Percentiles rank a stretch among this genome's conserved stretches.
phyloP scores from a whole-genome alignment of 371 early-diverging fungal genomes.

The Apophysomyces trapeziformis region DNA sequence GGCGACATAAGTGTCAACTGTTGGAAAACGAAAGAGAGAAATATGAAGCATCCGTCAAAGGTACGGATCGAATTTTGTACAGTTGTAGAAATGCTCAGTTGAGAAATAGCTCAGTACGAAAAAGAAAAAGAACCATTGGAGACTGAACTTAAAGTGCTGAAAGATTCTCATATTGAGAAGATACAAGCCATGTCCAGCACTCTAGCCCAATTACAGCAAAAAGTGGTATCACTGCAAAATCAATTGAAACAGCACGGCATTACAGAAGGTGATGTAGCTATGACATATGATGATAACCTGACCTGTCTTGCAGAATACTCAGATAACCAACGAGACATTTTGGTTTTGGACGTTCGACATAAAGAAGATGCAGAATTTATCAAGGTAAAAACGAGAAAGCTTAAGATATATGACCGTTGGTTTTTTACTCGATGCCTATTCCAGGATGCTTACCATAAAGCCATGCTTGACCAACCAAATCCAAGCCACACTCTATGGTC shows the following conservation, averaged over 20 bases:
- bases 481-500: conserved; percentile 31
- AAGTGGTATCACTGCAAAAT: conserved; percentile 19
- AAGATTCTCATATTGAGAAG: conserved; percentile 41
- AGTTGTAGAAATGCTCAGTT: background rate
- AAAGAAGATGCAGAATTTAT: conserved; percentile 43
- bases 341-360: conserved; percentile 12
- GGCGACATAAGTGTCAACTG: conserved; percentile 34
- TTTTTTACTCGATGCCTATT: background rate
- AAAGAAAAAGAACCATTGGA: conserved; percentile 32
- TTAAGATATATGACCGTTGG: background rate
- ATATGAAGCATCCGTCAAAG: conserved; percentile 35
- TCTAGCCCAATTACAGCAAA: conserved; percentile 30
- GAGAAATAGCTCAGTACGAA: conserved; percentile 33
- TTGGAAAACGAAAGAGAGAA: conserved; percentile 41
- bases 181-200: conserved; percentile 32
- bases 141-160: conserved; percentile 35
- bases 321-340: conserved; percentile 15
- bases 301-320: conserved; percentile 10
- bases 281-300: background rate
- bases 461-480: conserved; percentile 16
- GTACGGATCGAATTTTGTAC: conserved; percentile 11
- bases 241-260: conserved; percentile 30
- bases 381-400: conserved; percentile 22
- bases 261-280: conserved; percentile 29
- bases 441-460: conserved; percentile 25